phyloP scores from a whole-genome alignment of 2,329 filamentous ascomycete genomes.

The Beauveria scarabaeidicola region DNA sequence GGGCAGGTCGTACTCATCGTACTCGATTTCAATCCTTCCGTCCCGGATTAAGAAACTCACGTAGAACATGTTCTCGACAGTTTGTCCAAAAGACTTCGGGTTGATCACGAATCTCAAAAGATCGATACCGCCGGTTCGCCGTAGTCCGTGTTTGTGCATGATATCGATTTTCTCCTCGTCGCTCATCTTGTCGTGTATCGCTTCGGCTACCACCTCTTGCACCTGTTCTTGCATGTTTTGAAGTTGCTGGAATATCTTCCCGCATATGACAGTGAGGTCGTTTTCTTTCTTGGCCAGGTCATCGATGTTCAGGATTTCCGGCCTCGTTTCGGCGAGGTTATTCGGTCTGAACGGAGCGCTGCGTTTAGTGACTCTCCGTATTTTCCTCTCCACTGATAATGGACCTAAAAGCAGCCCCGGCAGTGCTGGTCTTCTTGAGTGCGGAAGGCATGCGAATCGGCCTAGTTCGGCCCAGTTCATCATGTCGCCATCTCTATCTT shows the following conservation, averaged over 20 bases:
- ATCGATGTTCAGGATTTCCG: slow-evolving; percentile 65
- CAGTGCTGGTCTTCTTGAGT: slow-evolving; percentile 65
- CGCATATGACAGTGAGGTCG: slow-evolving; percentile 70
- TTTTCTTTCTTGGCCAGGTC: slow-evolving; percentile 72
- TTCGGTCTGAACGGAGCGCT: slow-evolving; percentile 62
- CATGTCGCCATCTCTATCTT: slow-evolving; percentile 59
- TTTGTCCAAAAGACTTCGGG: slow-evolving; percentile 83
- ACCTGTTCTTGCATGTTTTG: slow-evolving; percentile 36
- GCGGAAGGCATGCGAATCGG: slow-evolving; percentile 63
- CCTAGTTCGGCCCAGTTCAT: slow-evolving; percentile 85
- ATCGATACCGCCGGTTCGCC: slow-evolving; percentile 61
- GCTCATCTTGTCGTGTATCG: slow-evolving; percentile 37
- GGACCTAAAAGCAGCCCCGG: slow-evolving; percentile 83
- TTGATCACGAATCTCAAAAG: slow-evolving; percentile 86
- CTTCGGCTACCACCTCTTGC: slow-evolving; percentile 36
- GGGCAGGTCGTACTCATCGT: slow-evolving; percentile 68
- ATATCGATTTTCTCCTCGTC: slow-evolving; percentile 40
- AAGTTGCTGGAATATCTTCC: slow-evolving; percentile 61
- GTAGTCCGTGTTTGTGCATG: slow-evolving; percentile 58
- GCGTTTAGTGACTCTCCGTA: slow-evolving; percentile 61
- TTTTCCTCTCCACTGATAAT: slow-evolving; percentile 78
- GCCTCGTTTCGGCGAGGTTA: slow-evolving; percentile 61
- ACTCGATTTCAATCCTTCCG: slow-evolving; percentile 64
- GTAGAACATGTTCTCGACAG: slow-evolving; percentile 95
- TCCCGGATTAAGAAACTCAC: slow-evolving; percentile 90